Base-by-base conservation (phyloP, 2,329 filamentous ascomycete species). In the Talaromyces sp. region DNA sequence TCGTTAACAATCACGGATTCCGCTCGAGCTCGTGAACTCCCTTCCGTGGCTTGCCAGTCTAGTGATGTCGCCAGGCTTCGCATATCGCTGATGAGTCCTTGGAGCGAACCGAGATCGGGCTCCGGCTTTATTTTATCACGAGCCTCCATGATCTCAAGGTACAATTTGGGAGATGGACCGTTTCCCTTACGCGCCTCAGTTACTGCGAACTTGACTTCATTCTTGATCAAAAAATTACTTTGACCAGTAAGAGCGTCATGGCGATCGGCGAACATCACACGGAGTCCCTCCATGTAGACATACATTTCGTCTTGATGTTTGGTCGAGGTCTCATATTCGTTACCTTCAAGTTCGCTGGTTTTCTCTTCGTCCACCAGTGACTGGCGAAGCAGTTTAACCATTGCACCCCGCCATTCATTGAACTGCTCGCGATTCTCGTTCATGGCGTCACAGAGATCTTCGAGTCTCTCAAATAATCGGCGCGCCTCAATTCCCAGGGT, bases 241-340 rank as follows among this genome's bases (percentile, higher is more conserved):
- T 91, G 81, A 0, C 93, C 93, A 1, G 87, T 88, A 15, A 97
- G 79, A 28, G 86, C 84, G 62, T 88, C 84, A 62, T 88, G 84
- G 11, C 93, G 85, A 72, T 97, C 92, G 6, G 89, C 87, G 58
- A 94, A 82, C 50, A 88, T 80, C 0, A 88, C 84, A 60, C 90
- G 83, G 28, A 97, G 78, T 8, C 84, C 86, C 68, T 91, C 86
- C 59, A 96, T 88, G 67, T 95, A 96, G 6, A 89, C 89, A 73
- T 93, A 89, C 41, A 97, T 83, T 68, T 95, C 86, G 61, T 97
- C 93, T 73, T 97, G 93, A 46, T 87, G 82, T 70, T 89, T 89
- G 0, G 91, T 90, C 0, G 93, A 96, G 33, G 89, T 84, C 64
- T 91, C 89, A 62, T 96, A 94, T 70, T 97, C 94, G 60, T 97